phyloP scores from a whole-genome alignment of 768 basidiomycete genomes.

The Leccinum incarnatum region DNA sequence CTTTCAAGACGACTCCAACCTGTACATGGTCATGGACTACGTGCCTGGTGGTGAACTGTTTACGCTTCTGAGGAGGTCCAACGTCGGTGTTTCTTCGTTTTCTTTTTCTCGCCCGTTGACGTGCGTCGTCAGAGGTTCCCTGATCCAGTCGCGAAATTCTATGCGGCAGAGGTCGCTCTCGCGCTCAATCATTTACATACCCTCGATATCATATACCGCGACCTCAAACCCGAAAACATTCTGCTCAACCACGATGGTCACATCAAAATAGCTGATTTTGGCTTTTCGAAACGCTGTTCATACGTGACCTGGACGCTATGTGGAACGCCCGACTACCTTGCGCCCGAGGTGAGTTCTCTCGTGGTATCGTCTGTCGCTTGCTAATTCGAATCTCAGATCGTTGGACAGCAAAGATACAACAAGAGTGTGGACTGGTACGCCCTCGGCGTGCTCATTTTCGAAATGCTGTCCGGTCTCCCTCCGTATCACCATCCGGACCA shows the following conservation, averaged over 20 bases:
- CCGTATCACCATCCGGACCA: conserved; percentile 89
- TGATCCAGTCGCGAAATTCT: conserved; percentile 97
- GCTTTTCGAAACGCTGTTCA: conserved; percentile 88
- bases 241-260: conserved; percentile 92
- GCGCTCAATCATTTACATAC: conserved; percentile 88
- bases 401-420: conserved; percentile 82
- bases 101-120: conserved; percentile 13
- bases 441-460: conserved; percentile 92
- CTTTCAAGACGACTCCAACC: conserved; percentile 87
- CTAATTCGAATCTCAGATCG: conserved; percentile 48
- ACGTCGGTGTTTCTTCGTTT: conserved; percentile 47
- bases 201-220: conserved; percentile 91
- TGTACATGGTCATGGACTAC: conserved; percentile 99
- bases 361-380: conserved; percentile 17
- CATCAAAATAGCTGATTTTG: conserved; percentile 96
- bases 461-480: conserved; percentile 95
- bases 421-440: conserved; percentile 99
- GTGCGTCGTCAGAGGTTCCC: conserved; percentile 70
- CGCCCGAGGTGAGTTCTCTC: conserved; percentile 71
- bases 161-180: conserved; percentile 91
- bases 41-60: conserved; percentile 97
- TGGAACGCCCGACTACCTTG: conserved; percentile 94
- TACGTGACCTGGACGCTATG: conserved; percentile 94
- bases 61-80: conserved; percentile 85
- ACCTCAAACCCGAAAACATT: conserved; percentile 97